A percentile compares a stretch with the other conserved stretches of the same genome.
Conservation (phyloP, 345 rosid species). For the Noccaea bulbosa region DNA sequence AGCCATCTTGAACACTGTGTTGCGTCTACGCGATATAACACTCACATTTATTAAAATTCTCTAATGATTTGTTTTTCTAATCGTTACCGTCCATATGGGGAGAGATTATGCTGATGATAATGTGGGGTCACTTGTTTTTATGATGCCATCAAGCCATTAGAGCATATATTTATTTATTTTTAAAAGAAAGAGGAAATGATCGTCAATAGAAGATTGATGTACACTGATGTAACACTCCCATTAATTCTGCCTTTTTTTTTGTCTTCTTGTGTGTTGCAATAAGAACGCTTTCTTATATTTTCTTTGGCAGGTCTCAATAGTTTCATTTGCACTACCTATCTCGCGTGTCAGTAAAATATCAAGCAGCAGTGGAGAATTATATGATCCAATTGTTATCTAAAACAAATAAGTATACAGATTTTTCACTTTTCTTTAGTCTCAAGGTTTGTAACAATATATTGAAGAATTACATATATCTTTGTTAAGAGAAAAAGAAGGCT, state of each 20-base stretch:
- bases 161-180: constrained; percentile 36
- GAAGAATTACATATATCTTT: constrained; percentile 36
- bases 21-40: constrained; percentile 43
- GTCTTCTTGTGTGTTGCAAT: constrained; percentile 32
- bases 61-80: constrained; percentile 41
- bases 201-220: constrained; percentile 27
- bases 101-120: constrained; percentile 51
- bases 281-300: constrained; percentile 44
- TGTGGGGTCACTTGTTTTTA: constrained; percentile 44
- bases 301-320: constrained; percentile 25
- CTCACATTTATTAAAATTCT: constrained; percentile 46
- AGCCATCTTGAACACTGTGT: constrained; percentile 34
- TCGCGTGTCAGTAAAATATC: constrained; percentile 18
- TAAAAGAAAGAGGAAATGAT: not conserved
- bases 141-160: constrained; percentile 74
- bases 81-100: constrained; percentile 60
- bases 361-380: constrained; percentile 19
- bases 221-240: constrained; percentile 43
- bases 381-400: not conserved
- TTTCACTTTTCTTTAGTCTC: not conserved
- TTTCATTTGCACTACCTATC: constrained; percentile 14
- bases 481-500: constrained; percentile 29
- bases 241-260: constrained; percentile 39
- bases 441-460: constrained; percentile 29
- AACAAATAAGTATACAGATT: not conserved